Evolutionary conservation across 495 filamentous ascomycete species (phyloP).

Genomic region (Pyrenula aspistea): DNA sequence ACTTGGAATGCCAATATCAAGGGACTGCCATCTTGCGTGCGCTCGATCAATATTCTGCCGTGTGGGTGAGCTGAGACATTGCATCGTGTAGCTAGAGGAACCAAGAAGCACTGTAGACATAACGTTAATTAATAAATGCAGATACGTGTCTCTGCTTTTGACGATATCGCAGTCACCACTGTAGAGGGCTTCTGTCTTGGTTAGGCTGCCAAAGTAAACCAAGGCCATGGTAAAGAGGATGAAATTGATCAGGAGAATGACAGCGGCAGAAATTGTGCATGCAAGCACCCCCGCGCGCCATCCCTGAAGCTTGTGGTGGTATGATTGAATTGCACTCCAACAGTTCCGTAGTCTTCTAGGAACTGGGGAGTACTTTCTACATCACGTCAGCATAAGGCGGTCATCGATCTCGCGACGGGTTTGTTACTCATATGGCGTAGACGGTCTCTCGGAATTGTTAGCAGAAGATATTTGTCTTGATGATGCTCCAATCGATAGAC

Average conservation of each 20-base stretch:
- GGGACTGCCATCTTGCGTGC: constrained; percentile 30
- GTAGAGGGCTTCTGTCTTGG: neutral
- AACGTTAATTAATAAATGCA: constrained; percentile 21
- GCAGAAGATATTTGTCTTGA: neutral
- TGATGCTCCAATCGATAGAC: neutral
- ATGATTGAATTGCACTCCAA: neutral
- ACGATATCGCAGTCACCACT: neutral
- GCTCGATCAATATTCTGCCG: constrained; percentile 35
- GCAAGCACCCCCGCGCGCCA: neutral
- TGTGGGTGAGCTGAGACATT: constrained; percentile 39
- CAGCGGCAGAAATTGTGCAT: neutral
- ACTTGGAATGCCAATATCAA: constrained; percentile 42
- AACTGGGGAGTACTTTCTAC: neutral
- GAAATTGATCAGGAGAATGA: neutral
- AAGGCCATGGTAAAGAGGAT: neutral
- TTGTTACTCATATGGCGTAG: neutral
- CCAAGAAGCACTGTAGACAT: constrained; percentile 23
- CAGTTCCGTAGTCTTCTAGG: neutral
- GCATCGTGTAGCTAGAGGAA: constrained; percentile 26
- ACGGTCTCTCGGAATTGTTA: neutral
- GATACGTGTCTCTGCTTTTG: neutral
- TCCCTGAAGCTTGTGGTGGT: neutral
- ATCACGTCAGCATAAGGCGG: neutral
- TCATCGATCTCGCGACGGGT: neutral
- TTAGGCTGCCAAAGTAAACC: neutral